phyloP scores from a whole-genome alignment of 1,139 yeast species.

The Chernovozyma sophiae-reginae region DNA sequence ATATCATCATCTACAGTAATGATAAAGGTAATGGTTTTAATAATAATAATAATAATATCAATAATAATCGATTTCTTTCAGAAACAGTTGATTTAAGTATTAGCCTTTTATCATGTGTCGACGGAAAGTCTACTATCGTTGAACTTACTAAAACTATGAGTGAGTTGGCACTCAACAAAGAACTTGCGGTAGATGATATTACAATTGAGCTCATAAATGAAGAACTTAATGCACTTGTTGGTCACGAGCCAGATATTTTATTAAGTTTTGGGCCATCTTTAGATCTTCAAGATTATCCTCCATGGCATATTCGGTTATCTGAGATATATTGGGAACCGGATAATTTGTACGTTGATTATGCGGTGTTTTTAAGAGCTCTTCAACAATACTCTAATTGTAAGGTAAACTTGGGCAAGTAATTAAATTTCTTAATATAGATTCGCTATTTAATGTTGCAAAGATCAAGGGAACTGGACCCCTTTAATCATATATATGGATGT shows the following conservation, averaged over 20 bases:
- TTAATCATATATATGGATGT: too few relatives aligned
- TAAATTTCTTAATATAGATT: too few relatives aligned
- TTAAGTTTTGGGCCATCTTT: conserved; percentile 80
- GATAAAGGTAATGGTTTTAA: conserved; percentile 32
- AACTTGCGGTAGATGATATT: conserved; percentile 63
- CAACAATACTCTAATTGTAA: conserved; percentile 77
- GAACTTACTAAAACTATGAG: conserved; percentile 86
- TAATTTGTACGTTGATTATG: conserved; percentile 72
- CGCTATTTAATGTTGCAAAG: too few relatives aligned
- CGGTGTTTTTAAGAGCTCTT: conserved; percentile 80
- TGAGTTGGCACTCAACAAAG: conserved; percentile 61
- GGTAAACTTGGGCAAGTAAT: conserved; percentile 83
- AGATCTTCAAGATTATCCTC: conserved; percentile 93
- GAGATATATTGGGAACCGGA: conserved; percentile 92
- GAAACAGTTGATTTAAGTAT: conserved; percentile 52
- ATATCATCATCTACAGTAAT: conserved; percentile 39
- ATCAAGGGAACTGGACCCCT: too few relatives aligned
- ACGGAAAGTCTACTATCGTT: conserved; percentile 87
- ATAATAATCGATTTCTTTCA: conserved; percentile 7
- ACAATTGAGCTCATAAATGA: conserved; percentile 71
- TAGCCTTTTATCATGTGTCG: conserved; percentile 64
- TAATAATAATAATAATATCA: conserved; percentile 24
- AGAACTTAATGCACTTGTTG: conserved; percentile 72
- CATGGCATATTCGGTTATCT: conserved; percentile 91
- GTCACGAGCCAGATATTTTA: conserved; percentile 86